Percentiles rank a stretch among this genome's conserved stretches.
These are phyloP conservation scores for Fusarium dlaminii DNA, from an alignment of 2,329 filamentous ascomycete genomes.

Conservation along the genomic window DNA sequence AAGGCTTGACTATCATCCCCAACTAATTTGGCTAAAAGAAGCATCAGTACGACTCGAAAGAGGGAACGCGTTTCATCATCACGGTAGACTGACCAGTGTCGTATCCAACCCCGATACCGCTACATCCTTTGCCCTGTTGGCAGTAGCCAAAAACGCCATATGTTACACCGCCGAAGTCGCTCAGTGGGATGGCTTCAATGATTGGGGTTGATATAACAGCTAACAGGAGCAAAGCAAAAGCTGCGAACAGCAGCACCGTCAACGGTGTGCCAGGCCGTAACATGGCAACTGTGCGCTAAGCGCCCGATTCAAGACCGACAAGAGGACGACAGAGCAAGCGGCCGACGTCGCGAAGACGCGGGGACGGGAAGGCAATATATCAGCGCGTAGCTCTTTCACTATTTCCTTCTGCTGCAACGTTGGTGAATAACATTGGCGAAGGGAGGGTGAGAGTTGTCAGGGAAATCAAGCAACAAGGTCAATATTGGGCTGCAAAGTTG, in stretches of 20 bases:
- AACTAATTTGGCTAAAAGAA: constrained; percentile 35
- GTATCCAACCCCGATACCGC: constrained; percentile 83
- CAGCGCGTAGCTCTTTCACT: background rate
- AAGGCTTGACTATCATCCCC: constrained; percentile 57
- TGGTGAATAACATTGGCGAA: constrained; percentile 22
- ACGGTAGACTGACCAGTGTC: constrained; percentile 71
- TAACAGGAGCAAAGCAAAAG: constrained; percentile 86
- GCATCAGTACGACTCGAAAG: constrained; percentile 19
- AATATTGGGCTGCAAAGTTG: background rate
- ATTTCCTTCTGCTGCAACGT: constrained; percentile 4
- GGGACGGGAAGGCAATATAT: constrained; percentile 9
- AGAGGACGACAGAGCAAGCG: constrained; percentile 19
- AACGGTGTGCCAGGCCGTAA: constrained; percentile 93
- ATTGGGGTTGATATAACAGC: constrained; percentile 93
- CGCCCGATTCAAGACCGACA: constrained; percentile 7
- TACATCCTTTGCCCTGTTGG: constrained; percentile 68
- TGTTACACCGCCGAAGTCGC: constrained; percentile 76
- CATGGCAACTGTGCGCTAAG: constrained; percentile 64
- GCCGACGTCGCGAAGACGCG: constrained; percentile 40
- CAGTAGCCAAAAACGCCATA: constrained; percentile 97
- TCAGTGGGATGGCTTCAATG: constrained; percentile 84
- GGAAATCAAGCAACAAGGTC: background rate
- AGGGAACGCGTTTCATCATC: background rate
- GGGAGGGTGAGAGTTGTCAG: background rate
- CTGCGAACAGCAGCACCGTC: constrained; percentile 82